A percentile compares a stretch with the other conserved stretches of the same genome.
Conservation (phyloP, 1,284 basidiomycete genomes). For the Ceratorhiza oryzae-sativae region DNA sequence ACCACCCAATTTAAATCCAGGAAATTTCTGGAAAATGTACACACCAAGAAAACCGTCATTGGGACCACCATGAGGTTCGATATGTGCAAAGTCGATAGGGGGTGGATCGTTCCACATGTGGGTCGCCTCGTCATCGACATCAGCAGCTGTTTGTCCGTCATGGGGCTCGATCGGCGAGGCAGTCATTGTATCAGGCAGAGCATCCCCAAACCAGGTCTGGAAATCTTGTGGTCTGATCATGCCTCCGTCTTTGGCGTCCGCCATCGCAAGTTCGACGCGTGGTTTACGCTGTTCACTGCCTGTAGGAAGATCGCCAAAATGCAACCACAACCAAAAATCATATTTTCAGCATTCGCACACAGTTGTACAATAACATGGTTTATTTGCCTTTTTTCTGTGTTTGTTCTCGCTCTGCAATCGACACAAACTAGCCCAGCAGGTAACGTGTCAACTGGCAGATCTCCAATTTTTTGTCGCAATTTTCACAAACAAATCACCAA, state of each 20-base stretch:
- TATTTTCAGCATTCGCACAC: conserved; percentile 28
- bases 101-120: conserved; percentile 32
- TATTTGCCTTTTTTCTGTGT: conserved; percentile 35
- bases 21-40: background rate
- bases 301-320: background rate
- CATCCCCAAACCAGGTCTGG: conserved; percentile 27
- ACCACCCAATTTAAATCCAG: background rate
- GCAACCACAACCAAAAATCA: background rate
- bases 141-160: conserved; percentile 5
- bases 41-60: conserved; percentile 1
- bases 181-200: conserved; percentile 6
- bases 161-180: conserved; percentile 27
- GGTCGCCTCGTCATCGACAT: conserved; percentile 14
- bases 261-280: conserved; percentile 12
- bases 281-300: background rate
- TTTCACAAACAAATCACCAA: conserved; percentile 11
- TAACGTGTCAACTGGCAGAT: conserved; percentile 34
- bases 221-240: conserved; percentile 14
- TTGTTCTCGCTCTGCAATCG: conserved; percentile 5
- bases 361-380: conserved; percentile 3
- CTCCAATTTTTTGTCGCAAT: background rate
- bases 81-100: background rate
- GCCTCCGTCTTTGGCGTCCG: conserved; percentile 31
- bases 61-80: background rate
- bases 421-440: conserved; percentile 17